Evolutionary conservation across 179 eudicot genomes (phyloP), one percentile per base, ranked within the genome.

Genomic region (Beta macrorhiza): DNA sequence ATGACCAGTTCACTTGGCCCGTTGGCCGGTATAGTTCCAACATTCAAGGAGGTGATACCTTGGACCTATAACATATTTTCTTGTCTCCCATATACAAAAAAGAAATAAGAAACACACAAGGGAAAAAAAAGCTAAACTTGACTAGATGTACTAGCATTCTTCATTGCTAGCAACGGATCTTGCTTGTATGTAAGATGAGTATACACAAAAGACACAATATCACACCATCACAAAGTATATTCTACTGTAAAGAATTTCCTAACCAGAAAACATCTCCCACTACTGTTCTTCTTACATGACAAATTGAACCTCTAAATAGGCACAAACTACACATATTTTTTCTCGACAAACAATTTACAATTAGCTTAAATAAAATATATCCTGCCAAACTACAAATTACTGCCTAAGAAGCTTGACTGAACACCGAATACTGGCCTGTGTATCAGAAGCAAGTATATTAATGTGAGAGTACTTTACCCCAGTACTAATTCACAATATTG

Each of bases 401-500:
- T 3, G 74, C 15, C 75, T 72, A 72, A 49, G 37, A 72, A n/a
- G 56, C 32, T 49, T 49, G 57, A 71, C 74, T 71, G 37, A 47
- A 56, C 29, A 65, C 0, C 29, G 56, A 8, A 63, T 3, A 63
- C 74, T 47, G n/a, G 17, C n/a, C 29, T 49, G 56, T 71, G n/a
- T 20, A n/a, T 9, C 32, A 15, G 25, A 25, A 25, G 25, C 25
- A 25, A 25, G 25, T 25, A 25, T 25, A 25, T 25, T 25, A 25
- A 37, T 37, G 42, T 37, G 42, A 37, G 42, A 0, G 42, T 37
- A 37, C 42, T 37, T 37, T 37, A 37, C 42, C 42, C 45, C 69
- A 65, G 6, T 22, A 72, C 65, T 69, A 81, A 11, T 91, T 91
- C n/a, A 89, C 94, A 42, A 92, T 88, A 37, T 88, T 82, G 79